Evolutionary conservation across 441 rosid genomes (phyloP).

Genomic region (Euphorbia celastroides): DNA sequence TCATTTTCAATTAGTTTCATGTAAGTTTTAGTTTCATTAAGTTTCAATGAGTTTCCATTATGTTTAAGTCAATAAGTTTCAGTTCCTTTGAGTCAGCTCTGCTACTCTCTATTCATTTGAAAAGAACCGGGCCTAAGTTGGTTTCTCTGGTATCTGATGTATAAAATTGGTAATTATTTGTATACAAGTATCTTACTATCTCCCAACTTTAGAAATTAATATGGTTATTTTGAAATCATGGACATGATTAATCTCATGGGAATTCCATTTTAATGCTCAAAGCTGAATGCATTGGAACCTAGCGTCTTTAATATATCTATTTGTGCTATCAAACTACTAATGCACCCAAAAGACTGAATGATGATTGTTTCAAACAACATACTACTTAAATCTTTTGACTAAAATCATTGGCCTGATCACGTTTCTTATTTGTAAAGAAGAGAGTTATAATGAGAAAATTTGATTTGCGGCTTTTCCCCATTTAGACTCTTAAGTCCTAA

Average conservation of each 20-base stretch:
- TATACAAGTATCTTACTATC: too few relatives aligned
- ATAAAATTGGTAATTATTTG: too few relatives aligned
- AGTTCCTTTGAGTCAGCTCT: too few relatives aligned
- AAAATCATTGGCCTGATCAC: neutral
- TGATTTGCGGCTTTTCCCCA: neutral
- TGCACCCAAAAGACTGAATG: neutral
- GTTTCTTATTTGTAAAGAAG: neutral
- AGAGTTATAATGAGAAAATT: neutral
- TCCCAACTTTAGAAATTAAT: too few relatives aligned
- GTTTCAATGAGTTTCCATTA: too few relatives aligned
- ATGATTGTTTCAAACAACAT: constrained; percentile 1
- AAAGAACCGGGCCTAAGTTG: too few relatives aligned
- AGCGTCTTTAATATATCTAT: neutral
- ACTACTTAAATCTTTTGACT: constrained; percentile 1
- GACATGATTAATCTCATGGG: neutral
- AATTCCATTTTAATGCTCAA: neutral
- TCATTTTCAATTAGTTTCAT: neutral
- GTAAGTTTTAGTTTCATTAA: too few relatives aligned
- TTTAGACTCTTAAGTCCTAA: constrained; percentile 7
- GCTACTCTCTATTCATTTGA: neutral
- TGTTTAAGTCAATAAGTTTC: too few relatives aligned
- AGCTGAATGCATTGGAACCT: constrained; percentile 6
- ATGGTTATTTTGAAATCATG: neutral
- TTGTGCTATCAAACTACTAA: constrained; percentile 1
- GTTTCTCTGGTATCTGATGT: too few relatives aligned